These are phyloP conservation scores for Cicer pinnatifidum DNA, from an alignment of 306 rosid genomes.

Conservation along the genomic window DNA sequence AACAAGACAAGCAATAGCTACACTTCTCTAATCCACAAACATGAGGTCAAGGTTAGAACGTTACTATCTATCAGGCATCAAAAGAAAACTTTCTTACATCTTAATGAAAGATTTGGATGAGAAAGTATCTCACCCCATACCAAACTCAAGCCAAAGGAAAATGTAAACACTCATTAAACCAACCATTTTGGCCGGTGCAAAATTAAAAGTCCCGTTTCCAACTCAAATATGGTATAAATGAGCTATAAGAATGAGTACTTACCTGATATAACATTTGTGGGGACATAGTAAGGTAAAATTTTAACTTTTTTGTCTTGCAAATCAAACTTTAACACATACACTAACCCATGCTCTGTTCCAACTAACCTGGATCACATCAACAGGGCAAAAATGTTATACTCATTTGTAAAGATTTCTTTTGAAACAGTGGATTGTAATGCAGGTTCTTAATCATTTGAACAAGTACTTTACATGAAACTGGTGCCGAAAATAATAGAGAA, in stretches of 20 bases:
- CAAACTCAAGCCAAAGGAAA: conserved; percentile 37
- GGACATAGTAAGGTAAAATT: conserved; percentile 75
- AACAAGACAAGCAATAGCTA: conserved; percentile 16
- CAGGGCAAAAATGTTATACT: conserved; percentile 38
- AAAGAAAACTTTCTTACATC: conserved; percentile 23
- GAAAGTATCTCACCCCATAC: conserved; percentile 36
- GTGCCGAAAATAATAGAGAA: conserved; percentile 84
- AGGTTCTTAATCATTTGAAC: conserved; percentile 44
- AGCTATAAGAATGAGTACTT: conserved; percentile 41
- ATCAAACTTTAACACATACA: conserved; percentile 66
- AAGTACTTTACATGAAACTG: conserved; percentile 71
- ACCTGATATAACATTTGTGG: conserved; percentile 76
- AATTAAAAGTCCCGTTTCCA: conserved; percentile 29
- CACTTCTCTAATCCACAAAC: conserved; percentile 29
- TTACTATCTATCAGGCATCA: not conserved
- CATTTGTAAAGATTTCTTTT: conserved; percentile 31
- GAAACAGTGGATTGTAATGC: conserved; percentile 40
- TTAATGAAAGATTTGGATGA: conserved; percentile 9
- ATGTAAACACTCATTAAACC: conserved; percentile 25
- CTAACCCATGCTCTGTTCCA: conserved; percentile 83
- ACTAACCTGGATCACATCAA: conserved; percentile 66
- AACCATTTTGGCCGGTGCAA: conserved; percentile 19
- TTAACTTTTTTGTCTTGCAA: conserved; percentile 58
- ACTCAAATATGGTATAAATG: conserved; percentile 41
- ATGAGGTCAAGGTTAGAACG: conserved; percentile 5